Evolutionary conservation across 495 filamentous ascomycete genomes (phyloP).

Genomic region (Evernia prunastri): DNA sequence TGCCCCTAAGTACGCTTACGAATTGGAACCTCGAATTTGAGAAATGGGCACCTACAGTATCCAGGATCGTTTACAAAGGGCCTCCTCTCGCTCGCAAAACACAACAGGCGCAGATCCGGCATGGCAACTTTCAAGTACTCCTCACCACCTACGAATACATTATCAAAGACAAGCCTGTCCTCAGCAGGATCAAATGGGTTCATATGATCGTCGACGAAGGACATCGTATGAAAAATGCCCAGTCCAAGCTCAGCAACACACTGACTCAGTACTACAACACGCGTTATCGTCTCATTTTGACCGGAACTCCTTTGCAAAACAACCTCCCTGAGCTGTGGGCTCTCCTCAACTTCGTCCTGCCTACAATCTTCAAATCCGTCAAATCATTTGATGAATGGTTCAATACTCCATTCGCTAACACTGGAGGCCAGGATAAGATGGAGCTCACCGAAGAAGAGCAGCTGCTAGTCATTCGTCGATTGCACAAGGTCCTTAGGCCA

Average conservation of each 20-base stretch:
- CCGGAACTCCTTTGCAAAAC: conserved; percentile 95
- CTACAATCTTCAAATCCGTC: conserved; percentile 98
- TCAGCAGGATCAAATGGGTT: conserved; percentile 97
- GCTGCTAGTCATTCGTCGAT: conserved; percentile 92
- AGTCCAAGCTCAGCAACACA: conserved; percentile 91
- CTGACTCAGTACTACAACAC: conserved; percentile 92
- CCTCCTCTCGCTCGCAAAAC: conserved; percentile 82
- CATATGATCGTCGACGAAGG: conserved; percentile 99
- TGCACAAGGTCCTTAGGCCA: conserved; percentile 94
- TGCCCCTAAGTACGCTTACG: conserved; percentile 90
- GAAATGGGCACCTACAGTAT: conserved; percentile 90
- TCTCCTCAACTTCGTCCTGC: conserved; percentile 94
- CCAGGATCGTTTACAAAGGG: conserved; percentile 91
- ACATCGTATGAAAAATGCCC: conserved; percentile 99
- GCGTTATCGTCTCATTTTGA: conserved; percentile 91
- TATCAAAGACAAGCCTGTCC: conserved; percentile 91
- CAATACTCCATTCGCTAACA: conserved; percentile 98
- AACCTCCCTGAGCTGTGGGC: conserved; percentile 96
- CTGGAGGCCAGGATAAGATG: conserved; percentile 96
- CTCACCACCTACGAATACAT: conserved; percentile 99
- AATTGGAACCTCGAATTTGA: conserved; percentile 99
- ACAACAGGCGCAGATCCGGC: conserved; percentile 88
- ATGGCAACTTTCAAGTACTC: conserved; percentile 91
- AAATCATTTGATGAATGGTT: conserved; percentile 99
- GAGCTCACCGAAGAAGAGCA: conserved; percentile 99